Conservation (phyloP, 768 basidiomycete species). For the Mycena latifolia region DNA sequence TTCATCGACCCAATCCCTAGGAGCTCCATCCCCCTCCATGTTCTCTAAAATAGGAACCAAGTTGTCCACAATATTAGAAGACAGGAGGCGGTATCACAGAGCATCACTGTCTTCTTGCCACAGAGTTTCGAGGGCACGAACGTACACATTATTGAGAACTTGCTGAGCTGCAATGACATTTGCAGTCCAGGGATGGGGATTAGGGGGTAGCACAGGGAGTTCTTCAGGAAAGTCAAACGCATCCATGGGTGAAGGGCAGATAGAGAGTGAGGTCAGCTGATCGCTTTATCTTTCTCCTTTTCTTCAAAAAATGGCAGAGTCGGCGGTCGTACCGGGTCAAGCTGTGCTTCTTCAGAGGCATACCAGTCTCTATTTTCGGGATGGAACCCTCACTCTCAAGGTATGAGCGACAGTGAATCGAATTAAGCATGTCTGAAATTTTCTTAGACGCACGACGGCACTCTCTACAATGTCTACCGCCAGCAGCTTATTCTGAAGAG, state of each 20-base stretch:
- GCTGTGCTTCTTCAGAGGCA: background rate
- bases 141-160: constrained; percentile 1
- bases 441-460: background rate
- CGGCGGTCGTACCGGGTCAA: no score
- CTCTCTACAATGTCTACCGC: constrained; percentile 14
- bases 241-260: constrained; percentile 9
- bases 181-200: constrained; percentile 3
- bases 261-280: constrained; percentile 1
- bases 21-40: background rate
- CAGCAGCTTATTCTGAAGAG: background rate
- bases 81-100: constrained; percentile 1
- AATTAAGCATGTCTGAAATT: no score
- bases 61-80: constrained; percentile 16
- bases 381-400: constrained; percentile 3
- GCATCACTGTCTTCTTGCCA: constrained; percentile 11
- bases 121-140: constrained; percentile 1
- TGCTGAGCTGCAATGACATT: constrained; percentile 4
- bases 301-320: no score
- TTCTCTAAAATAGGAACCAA: constrained; percentile 10
- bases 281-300: background rate
- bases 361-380: background rate
- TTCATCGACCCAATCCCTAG: background rate
- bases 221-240: constrained; percentile 5
- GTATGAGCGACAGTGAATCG: background rate
- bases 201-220: constrained; percentile 5